Evolutionary conservation across 208 protist species (phyloP).

Genomic region (Trypanosoma boissoni): DNA sequence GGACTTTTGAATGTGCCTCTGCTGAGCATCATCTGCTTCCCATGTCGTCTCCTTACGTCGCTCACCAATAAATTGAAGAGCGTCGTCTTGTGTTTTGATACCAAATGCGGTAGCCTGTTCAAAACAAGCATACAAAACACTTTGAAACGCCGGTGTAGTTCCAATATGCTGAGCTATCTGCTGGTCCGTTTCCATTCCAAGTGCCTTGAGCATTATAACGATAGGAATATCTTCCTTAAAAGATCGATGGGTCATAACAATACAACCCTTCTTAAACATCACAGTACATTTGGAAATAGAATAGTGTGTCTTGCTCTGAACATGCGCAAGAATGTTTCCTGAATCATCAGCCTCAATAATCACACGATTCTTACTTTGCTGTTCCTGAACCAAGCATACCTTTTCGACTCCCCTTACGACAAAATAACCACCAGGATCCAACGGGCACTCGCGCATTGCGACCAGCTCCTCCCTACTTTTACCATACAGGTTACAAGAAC

Average conservation of each 20-base stretch:
- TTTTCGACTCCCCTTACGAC: constrained; percentile 99
- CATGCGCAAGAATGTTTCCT: constrained; percentile 74
- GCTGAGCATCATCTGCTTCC: constrained; percentile 70
- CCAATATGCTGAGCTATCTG: constrained; percentile 98
- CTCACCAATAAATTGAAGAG: constrained; percentile 97
- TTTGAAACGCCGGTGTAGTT: constrained; percentile 80
- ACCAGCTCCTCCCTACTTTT: constrained; percentile 93
- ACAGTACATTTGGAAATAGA: constrained; percentile 95
- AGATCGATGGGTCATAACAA: constrained; percentile 98
- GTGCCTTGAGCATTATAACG: constrained; percentile 96
- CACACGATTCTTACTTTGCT: constrained; percentile 99
- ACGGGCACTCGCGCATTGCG: constrained; percentile 96
- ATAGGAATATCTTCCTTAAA: constrained; percentile 98
- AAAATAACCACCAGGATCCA: constrained; percentile 99
- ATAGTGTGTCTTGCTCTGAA: constrained; percentile 92
- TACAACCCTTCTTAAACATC: constrained; percentile 91
- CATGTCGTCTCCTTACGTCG: constrained; percentile 76
- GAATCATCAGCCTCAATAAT: constrained; percentile 93
- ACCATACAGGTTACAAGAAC: constrained; percentile 94
- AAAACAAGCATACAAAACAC: constrained; percentile 95
- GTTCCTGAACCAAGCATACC: constrained; percentile 95
- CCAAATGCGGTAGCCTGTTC: constrained; percentile 86
- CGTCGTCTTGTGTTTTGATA: constrained; percentile 92
- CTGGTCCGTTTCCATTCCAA: constrained; percentile 98
- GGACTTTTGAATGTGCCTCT: constrained; percentile 56